Percentiles rank a stretch among this genome's conserved stretches.
These are phyloP conservation scores for Botrytis porri DNA, from an alignment of 2,329 filamentous ascomycete genomes.

Conservation along the genomic window DNA sequence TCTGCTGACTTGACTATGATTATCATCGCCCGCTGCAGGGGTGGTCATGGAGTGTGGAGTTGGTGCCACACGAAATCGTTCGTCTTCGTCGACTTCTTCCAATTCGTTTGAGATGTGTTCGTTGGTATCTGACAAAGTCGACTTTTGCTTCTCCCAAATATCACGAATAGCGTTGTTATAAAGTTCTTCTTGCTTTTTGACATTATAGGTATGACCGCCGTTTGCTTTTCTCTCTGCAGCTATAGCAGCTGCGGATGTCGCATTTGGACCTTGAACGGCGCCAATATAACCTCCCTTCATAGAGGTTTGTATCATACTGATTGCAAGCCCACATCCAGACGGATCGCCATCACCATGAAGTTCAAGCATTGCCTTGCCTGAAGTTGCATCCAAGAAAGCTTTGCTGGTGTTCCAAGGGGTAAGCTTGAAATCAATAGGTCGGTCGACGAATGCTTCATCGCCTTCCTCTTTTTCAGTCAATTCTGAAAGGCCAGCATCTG, in stretches of 20 bases:
- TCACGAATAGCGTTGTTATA: slow-evolving; percentile 89
- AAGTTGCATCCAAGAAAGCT: slow-evolving; percentile 90
- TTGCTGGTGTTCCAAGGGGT: slow-evolving; percentile 96
- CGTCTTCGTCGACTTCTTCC: slow-evolving; percentile 51
- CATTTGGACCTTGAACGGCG: slow-evolving; percentile 65
- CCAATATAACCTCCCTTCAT: slow-evolving; percentile 98
- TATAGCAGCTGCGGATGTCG: slow-evolving; percentile 76
- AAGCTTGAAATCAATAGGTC: slow-evolving; percentile 81
- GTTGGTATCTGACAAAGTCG: slow-evolving; percentile 68
- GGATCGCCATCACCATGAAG: slow-evolving; percentile 94
- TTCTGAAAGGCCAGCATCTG: slow-evolving; percentile 82
- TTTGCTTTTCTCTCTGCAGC: slow-evolving; percentile 72
- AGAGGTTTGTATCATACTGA: slow-evolving; percentile 95
- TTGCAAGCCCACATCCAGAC: slow-evolving; percentile 86
- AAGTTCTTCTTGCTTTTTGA: slow-evolving; percentile 86
- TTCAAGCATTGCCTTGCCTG: slow-evolving; percentile 94
- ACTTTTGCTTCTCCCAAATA: slow-evolving; percentile 88
- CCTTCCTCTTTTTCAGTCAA: slow-evolving; percentile 60
- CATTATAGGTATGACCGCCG: slow-evolving; percentile 95
- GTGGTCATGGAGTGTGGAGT: slow-evolving; percentile 68
- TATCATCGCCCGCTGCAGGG: slow-evolving; percentile 67
- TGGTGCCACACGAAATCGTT: slow-evolving; percentile 44
- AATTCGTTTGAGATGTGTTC: slow-evolving; percentile 62
- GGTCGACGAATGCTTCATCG: slow-evolving; percentile 44
- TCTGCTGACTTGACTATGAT: slow-evolving; percentile 69